Conservation (phyloP, 2,329 filamentous ascomycete genomes). For the Talaromyces rugulosus region DNA sequence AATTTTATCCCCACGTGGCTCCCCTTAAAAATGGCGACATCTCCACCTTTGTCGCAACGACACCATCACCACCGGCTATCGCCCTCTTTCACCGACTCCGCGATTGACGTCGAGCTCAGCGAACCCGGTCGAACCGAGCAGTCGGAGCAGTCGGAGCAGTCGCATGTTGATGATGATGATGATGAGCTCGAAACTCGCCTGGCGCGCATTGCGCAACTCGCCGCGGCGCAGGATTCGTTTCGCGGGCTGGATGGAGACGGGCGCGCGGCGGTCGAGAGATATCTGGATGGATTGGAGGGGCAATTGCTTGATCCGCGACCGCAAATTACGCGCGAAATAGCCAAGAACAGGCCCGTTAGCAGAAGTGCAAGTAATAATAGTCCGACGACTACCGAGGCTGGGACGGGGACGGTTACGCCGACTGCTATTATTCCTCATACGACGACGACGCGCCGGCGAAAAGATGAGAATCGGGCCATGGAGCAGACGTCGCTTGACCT, state of each 20-base stretch:
- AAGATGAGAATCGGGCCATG: background rate
- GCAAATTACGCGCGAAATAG: constrained; percentile 18
- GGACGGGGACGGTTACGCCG: constrained; percentile 11
- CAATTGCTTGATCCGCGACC: constrained; percentile 25
- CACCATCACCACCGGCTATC: constrained; percentile 10
- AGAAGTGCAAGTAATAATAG: background rate
- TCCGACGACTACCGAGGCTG: constrained; percentile 5
- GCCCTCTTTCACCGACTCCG: constrained; percentile 21
- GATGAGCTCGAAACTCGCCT: constrained; percentile 9
- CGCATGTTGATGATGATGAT: background rate
- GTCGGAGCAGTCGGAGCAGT: constrained; percentile 3
- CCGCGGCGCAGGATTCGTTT: constrained; percentile 7
- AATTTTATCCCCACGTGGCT: background rate
- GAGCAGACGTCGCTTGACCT: constrained; percentile 16
- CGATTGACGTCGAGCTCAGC: constrained; percentile 21
- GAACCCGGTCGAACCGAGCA: background rate
- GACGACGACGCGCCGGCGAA: background rate
- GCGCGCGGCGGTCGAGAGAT: constrained; percentile 27
- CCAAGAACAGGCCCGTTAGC: constrained; percentile 13
- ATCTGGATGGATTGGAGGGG: constrained; percentile 20
- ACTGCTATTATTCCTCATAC: background rate
- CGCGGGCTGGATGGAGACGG: constrained; percentile 16
- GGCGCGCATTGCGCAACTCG: constrained; percentile 6
- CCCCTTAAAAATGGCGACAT: background rate
- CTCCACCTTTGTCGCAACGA: background rate